A percentile compares a stretch with the other conserved stretches of the same genome.
Evolutionary conservation across 345 rosid species (phyloP).

Genomic region (Linum lewisii): DNA sequence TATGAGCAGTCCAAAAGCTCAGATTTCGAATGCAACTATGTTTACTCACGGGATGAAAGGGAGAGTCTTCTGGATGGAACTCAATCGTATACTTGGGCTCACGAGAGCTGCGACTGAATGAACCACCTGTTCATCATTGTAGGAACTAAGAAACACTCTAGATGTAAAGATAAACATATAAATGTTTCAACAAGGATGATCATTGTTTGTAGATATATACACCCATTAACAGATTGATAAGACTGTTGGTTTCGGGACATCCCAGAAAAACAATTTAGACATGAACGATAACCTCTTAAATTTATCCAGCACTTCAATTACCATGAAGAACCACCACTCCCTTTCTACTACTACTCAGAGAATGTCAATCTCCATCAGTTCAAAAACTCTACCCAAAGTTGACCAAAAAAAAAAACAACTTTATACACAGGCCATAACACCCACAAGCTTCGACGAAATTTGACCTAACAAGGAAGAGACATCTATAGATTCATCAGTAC

Average conservation of each 20-base stretch:
- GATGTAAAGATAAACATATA: background rate
- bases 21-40: background rate
- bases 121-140: conserved; percentile 37
- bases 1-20: too few relatives aligned
- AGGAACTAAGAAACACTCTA: conserved; percentile 1
- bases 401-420: too few relatives aligned
- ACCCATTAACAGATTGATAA: background rate
- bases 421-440: too few relatives aligned
- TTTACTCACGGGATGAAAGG: conserved; percentile 69
- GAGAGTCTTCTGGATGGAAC: conserved; percentile 56
- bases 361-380: too few relatives aligned
- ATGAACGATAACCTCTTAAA: too few relatives aligned
- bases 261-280: background rate
- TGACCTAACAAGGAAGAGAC: too few relatives aligned
- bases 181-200: background rate
- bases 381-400: too few relatives aligned
- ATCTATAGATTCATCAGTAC: too few relatives aligned
- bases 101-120: conserved; percentile 59
- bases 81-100: conserved; percentile 77
- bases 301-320: too few relatives aligned
- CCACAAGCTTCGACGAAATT: too few relatives aligned
- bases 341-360: too few relatives aligned
- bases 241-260: background rate
- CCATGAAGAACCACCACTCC: too few relatives aligned
- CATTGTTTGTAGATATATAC: background rate